These are phyloP conservation scores for Canna indica DNA, from an alignment of 176 grass and related monocot genomes.

Conservation along the genomic window DNA sequence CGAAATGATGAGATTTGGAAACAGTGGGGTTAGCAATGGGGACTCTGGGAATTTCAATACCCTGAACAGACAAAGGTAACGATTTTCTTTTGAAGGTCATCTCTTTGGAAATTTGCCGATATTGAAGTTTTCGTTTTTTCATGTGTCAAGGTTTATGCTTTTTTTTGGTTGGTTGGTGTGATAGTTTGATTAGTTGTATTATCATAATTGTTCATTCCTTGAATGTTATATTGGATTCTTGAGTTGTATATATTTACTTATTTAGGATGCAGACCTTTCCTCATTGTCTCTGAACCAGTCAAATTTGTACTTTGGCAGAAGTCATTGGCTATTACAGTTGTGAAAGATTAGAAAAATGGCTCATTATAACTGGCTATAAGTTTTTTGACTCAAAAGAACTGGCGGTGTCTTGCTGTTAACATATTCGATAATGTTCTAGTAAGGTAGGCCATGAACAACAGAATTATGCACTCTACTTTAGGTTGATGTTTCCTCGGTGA, in stretches of 20 bases:
- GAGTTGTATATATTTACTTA: neutral
- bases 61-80: slow-evolving; percentile 57
- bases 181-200: neutral
- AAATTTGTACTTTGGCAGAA: neutral
- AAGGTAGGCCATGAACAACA: too few relatives aligned
- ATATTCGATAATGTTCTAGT: too few relatives aligned
- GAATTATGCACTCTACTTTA: too few relatives aligned
- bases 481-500: too few relatives aligned
- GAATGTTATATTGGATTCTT: neutral
- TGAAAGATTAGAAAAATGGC: neutral
- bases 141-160: neutral
- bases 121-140: neutral
- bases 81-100: neutral
- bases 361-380: neutral
- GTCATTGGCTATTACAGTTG: neutral
- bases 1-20: slow-evolving; percentile 39
- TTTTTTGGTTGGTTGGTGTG: neutral
- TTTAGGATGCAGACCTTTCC: too few relatives aligned
- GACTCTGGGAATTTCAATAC: slow-evolving; percentile 44
- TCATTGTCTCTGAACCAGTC: too few relatives aligned
- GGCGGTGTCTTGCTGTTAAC: too few relatives aligned
- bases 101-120: neutral
- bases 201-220: neutral
- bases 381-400: too few relatives aligned
- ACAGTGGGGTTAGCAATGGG: slow-evolving; percentile 26